Evolutionary conservation across 129 eudicot species (phyloP).

Genomic region (Arctium lappa): DNA sequence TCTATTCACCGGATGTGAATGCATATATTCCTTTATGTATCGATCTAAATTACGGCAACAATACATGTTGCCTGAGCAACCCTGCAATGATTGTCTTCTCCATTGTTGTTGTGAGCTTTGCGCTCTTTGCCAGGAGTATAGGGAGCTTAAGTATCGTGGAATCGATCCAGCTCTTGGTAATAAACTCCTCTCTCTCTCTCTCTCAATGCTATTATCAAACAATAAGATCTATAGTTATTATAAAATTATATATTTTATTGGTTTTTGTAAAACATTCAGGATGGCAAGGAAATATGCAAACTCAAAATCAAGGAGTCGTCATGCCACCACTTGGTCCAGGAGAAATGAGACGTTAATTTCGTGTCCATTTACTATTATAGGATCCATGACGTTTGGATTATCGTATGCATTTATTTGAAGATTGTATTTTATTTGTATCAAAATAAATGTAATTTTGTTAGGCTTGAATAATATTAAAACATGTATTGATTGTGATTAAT

Average conservation of each 20-base stretch:
- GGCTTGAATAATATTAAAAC: too few relatives aligned
- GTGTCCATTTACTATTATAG: too few relatives aligned
- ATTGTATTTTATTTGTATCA: not conserved
- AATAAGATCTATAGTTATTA: not conserved
- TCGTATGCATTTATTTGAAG: too few relatives aligned
- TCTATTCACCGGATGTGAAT: slow-evolving; percentile 34
- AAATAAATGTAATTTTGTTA: too few relatives aligned
- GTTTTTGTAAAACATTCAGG: slow-evolving; percentile 26
- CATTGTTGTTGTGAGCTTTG: slow-evolving; percentile 60
- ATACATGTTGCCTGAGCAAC: slow-evolving; percentile 32
- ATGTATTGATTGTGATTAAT: too few relatives aligned
- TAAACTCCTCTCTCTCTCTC: too few relatives aligned
- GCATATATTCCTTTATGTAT: slow-evolving; percentile 42
- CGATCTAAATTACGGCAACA: slow-evolving; percentile 56
- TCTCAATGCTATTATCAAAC: too few relatives aligned
- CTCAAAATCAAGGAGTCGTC: slow-evolving; percentile 20
- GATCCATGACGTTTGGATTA: not conserved
- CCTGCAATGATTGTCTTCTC: slow-evolving; percentile 45
- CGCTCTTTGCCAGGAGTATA: slow-evolving; percentile 63
- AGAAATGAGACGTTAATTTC: slow-evolving; percentile 30
- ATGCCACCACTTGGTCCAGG: slow-evolving; percentile 25
- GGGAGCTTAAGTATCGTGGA: slow-evolving; percentile 59
- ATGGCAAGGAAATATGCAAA: slow-evolving; percentile 44
- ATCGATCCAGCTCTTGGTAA: slow-evolving; percentile 48
- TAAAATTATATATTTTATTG: not conserved